Conservation (phyloP, 2,329 filamentous ascomycete genomes). For the Dothidotthia symphoricarpi region DNA sequence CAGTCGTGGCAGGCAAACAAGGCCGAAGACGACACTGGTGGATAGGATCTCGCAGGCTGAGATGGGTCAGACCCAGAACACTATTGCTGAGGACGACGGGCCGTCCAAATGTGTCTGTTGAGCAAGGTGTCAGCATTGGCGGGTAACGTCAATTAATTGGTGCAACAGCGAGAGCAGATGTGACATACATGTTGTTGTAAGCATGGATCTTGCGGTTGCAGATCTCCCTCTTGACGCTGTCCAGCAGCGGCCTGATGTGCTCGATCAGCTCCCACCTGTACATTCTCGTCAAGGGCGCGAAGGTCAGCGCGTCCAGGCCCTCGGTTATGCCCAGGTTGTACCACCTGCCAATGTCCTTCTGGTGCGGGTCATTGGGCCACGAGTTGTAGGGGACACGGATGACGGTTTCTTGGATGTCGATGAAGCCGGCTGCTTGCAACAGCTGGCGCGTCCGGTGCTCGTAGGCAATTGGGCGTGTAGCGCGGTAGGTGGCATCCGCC, state of each 20-base stretch:
- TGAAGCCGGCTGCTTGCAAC: constrained; percentile 71
- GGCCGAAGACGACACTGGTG: constrained; percentile 10
- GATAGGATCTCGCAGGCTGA: constrained; percentile 15
- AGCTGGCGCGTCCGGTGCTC: constrained; percentile 60
- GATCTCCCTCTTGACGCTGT: constrained; percentile 65
- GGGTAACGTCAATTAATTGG: constrained; percentile 25
- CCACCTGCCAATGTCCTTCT: constrained; percentile 72
- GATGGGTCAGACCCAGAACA: constrained; percentile 6
- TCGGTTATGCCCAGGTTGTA: constrained; percentile 77
- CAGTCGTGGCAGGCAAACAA: constrained; percentile 12
- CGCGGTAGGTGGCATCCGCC: constrained; percentile 64
- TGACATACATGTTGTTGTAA: constrained; percentile 74
- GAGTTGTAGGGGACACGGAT: constrained; percentile 71
- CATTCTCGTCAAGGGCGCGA: constrained; percentile 69
- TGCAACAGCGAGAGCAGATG: constrained; percentile 13
- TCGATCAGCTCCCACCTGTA: constrained; percentile 58
- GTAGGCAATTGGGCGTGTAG: constrained; percentile 65
- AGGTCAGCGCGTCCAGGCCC: constrained; percentile 68
- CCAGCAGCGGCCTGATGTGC: constrained; percentile 62
- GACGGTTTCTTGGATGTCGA: constrained; percentile 70
- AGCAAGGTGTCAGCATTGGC: constrained; percentile 32
- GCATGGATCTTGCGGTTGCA: constrained; percentile 66
- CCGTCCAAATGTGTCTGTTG: constrained; percentile 50
- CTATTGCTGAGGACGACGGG: constrained; percentile 46
- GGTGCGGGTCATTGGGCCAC: constrained; percentile 64